Conservation (phyloP, 768 basidiomycete genomes). For the Chalciporus pseudorubinellus region DNA sequence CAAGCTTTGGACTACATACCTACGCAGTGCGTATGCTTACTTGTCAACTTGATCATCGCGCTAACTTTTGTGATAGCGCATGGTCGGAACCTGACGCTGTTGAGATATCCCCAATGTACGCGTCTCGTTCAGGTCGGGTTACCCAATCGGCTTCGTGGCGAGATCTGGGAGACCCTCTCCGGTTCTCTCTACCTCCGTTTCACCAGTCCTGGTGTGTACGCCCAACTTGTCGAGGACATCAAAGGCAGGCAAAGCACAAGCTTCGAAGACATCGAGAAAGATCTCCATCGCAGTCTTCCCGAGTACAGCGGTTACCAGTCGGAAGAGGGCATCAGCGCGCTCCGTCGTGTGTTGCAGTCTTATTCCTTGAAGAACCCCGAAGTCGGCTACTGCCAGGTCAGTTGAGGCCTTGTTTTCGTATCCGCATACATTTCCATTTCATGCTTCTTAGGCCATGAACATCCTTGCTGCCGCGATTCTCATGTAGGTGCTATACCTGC, state of each 20-base stretch:
- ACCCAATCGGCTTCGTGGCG: constrained; percentile 90
- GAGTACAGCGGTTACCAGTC: constrained; percentile 97
- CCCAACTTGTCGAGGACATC: constrained; percentile 70
- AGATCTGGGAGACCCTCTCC: constrained; percentile 97
- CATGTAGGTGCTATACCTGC: constrained; percentile 51
- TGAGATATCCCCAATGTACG: constrained; percentile 95
- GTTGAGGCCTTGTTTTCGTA: constrained; percentile 10
- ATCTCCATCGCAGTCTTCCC: constrained; percentile 91
- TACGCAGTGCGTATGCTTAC: constrained; percentile 53
- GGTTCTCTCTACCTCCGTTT: constrained; percentile 92
- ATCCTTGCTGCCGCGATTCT: constrained; percentile 94
- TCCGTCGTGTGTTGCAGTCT: constrained; percentile 89
- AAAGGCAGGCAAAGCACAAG: constrained; percentile 78
- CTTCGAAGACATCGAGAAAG: constrained; percentile 99
- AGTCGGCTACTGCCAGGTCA: constrained; percentile 89
- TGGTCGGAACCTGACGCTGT: constrained; percentile 90
- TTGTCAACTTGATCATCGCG: constrained; percentile 5
- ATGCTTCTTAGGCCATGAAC: constrained; percentile 78
- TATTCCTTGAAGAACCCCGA: constrained; percentile 96
- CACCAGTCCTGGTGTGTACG: constrained; percentile 80
- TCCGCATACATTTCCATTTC: background rate
- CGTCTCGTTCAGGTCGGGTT: constrained; percentile 97
- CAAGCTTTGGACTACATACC: constrained; percentile 91
- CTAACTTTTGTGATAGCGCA: constrained; percentile 52
- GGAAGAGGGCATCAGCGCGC: constrained; percentile 77